Evolutionary conservation across 306 rosid genomes (phyloP), one percentile per base, ranked within the genome.

Genomic region (Glycine tomentella): DNA sequence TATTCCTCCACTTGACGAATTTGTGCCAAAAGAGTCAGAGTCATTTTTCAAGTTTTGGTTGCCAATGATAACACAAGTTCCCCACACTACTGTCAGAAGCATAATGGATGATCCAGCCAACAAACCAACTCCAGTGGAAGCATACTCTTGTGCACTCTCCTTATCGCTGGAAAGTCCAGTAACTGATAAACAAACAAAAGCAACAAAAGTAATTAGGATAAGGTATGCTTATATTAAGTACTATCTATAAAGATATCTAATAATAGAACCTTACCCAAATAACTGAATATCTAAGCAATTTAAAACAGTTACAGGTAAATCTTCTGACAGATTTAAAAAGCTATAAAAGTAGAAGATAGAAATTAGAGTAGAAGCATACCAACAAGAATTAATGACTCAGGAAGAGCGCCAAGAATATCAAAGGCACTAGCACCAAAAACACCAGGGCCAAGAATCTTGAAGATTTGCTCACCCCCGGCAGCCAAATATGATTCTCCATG

Each of bases 381-480:
- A 71, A 90, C 63, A 77, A 90, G 88, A 76, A 90, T 82, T 20
- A 88, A 73, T 33, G 91, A 86, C 74, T 90, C 91, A 0, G 93
- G 93, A 72, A 90, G 88, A 36, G 93, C 90, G 66, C 93, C 91
- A 66, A 90, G 87, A 71, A 90, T 67, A 68, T 90, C 85, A 69
- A 90, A 90, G 46, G 85, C 89, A 81, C 90, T 86, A 4, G 90
- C 89, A 75, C 93, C 93, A 77, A 90, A 90, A 70, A 88, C 69
- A 59, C 91, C 93, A 36, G 91, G 91, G 44, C 93, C 93, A 62
- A 90, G 83, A 76, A 88, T 84, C 84, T 84, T 81, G 87, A 90
- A 90, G 38, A 90, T 76, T 45, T 80, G 85, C 20, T 90, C 84
- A 50, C 88, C 89, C 31, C 93, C 93, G 8, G 86, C 72, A 7